Evolutionary conservation across 2,329 filamentous ascomycete genomes (phyloP).

Genomic region (Epichloe hybrida): DNA sequence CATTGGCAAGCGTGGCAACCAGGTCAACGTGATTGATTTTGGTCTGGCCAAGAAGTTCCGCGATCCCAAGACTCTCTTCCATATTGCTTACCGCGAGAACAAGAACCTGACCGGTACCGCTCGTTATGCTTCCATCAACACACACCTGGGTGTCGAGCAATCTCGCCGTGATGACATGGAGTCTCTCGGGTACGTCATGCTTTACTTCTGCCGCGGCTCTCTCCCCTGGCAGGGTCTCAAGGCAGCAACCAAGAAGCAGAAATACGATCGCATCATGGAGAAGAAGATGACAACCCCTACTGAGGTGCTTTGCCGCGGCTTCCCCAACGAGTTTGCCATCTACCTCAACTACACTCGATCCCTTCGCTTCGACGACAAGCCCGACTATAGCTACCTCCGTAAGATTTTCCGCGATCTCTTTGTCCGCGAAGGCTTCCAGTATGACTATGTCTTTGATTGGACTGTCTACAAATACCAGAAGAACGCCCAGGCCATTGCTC

Average conservation of each 20-base stretch:
- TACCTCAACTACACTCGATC: conserved; percentile 99
- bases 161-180: conserved; percentile 99
- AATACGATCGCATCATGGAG: conserved; percentile 99
- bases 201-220: conserved; percentile 98
- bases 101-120: conserved; percentile 99
- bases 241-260: conserved; percentile 99
- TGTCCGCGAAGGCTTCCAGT: conserved; percentile 97
- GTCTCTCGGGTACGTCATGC: conserved; percentile 96
- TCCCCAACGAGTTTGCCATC: conserved; percentile 98
- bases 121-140: conserved; percentile 98
- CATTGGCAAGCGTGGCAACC: conserved; percentile 96
- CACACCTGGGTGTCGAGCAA: conserved; percentile 95
- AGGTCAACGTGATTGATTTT: conserved; percentile 99
- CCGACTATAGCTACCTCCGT: conserved; percentile 97
- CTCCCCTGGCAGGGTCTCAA: conserved; percentile 97
- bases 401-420: conserved; percentile 99
- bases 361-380: conserved; percentile 98
- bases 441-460: conserved; percentile 99
- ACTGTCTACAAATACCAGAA: conserved; percentile 99
- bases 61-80: conserved; percentile 98
- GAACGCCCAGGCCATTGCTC: conserved; percentile 84
- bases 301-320: conserved; percentile 95
- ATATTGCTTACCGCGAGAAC: conserved; percentile 99
- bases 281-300: conserved; percentile 99
- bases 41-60: conserved; percentile 99